Percentiles rank a stretch among this genome's conserved stretches.
Evolutionary conservation across 2,329 filamentous ascomycete genomes (phyloP).

Genomic region (Colletotrichum sp.): DNA sequence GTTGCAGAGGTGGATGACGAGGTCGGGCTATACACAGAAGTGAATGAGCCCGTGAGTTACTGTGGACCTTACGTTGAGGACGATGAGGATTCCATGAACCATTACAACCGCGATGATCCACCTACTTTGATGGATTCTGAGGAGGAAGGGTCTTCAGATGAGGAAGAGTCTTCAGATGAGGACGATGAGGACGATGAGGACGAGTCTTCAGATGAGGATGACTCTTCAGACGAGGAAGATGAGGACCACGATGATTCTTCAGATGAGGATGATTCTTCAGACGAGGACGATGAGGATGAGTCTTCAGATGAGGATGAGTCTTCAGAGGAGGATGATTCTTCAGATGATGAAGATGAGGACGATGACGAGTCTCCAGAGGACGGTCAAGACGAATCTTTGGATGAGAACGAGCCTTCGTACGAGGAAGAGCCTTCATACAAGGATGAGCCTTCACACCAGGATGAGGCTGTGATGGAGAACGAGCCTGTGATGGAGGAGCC

Average conservation of each 20-base stretch:
- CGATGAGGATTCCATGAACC: too few species aligned
- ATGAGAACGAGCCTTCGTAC: not conserved
- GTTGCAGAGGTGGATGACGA: not conserved
- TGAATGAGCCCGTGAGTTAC: fast-evolving
- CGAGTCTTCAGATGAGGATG: not conserved
- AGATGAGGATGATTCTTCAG: not conserved
- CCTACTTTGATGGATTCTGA: not conserved
- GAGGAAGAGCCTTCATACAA: not conserved
- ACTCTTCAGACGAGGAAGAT: not conserved
- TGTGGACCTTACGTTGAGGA: not conserved
- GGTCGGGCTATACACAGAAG: not conserved
- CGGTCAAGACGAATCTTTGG: not conserved
- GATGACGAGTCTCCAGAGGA: too few species aligned
- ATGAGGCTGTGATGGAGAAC: not conserved
- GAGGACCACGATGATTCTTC: too few species aligned
- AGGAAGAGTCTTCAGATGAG: not conserved
- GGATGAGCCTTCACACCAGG: not conserved
- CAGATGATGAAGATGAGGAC: not conserved
- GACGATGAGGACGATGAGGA: not conserved
- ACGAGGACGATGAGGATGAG: not conserved
- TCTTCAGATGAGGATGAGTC: not conserved
- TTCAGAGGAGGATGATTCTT: not conserved
- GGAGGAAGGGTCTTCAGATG: not conserved
- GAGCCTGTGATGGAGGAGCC: not conserved
- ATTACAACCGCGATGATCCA: not conserved